Conservation (phyloP, 345 rosid species). For the Populus alba region DNA sequence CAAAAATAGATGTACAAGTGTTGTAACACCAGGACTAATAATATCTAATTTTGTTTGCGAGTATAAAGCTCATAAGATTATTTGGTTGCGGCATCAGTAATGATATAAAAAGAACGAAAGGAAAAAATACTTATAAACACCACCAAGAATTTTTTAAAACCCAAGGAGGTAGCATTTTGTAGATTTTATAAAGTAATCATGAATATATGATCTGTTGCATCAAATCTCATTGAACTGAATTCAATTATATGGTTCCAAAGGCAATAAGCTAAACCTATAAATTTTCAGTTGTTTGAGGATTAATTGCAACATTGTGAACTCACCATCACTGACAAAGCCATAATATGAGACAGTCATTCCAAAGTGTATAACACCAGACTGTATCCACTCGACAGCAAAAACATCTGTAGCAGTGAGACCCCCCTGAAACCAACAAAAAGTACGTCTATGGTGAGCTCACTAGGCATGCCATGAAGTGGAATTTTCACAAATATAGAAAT, state of each 20-base stretch:
- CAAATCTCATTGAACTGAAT: too few species aligned
- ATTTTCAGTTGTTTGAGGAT: not conserved
- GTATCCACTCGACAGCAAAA: slow-evolving; percentile 95
- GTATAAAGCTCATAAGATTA: not conserved
- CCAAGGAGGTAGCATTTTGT: too few species aligned
- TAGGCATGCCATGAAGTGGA: not conserved
- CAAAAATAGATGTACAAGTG: not conserved
- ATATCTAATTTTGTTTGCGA: not conserved
- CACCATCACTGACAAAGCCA: slow-evolving; percentile 99
- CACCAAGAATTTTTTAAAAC: not conserved
- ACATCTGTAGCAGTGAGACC: slow-evolving; percentile 98
- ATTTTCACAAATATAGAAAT: not conserved
- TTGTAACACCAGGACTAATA: not conserved
- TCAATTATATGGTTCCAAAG: not conserved
- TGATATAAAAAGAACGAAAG: not conserved
- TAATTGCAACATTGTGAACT: slow-evolving; percentile 21
- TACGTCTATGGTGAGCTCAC: not conserved
- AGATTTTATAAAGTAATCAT: not conserved
- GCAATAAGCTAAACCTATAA: not conserved
- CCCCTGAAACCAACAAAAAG: slow-evolving; percentile 55
- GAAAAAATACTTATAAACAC: not conserved
- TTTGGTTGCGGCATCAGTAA: not conserved
- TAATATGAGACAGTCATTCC: slow-evolving; percentile 95
- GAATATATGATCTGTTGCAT: not conserved
- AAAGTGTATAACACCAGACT: slow-evolving; percentile 74